Percentiles rank a stretch among this genome's conserved stretches.
Conservation (phyloP, 306 rosid genomes). For the Urtica urens region DNA sequence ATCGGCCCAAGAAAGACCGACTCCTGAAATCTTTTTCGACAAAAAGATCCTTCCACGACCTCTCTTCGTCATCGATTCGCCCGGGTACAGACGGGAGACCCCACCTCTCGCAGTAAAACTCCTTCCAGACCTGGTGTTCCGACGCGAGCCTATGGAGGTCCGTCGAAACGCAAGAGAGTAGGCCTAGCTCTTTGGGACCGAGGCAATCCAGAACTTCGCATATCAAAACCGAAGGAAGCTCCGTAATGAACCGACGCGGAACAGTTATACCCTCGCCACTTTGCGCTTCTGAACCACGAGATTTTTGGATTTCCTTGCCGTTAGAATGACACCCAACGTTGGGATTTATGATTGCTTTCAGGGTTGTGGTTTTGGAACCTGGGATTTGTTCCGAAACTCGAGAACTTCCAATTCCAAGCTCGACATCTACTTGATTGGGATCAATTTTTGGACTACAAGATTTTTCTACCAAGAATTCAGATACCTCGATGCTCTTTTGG, state of each 20-base stretch:
- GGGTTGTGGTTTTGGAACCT: conserved; percentile 18
- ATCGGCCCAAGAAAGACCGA: conserved; percentile 84
- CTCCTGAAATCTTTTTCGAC: conserved; percentile 95
- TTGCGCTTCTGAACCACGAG: conserved; percentile 21
- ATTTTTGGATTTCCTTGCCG: conserved; percentile 28
- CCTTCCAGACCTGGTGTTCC: conserved; percentile 94
- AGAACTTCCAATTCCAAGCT: conserved; percentile 14
- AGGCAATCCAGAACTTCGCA: conserved; percentile 77
- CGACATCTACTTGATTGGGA: conserved; percentile 19
- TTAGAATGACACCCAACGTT: conserved; percentile 20
- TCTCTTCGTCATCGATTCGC: conserved; percentile 37
- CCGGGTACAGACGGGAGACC: conserved; percentile 47
- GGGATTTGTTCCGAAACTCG: conserved; percentile 8
- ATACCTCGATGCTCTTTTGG: conserved; percentile 41
- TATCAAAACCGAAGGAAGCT: conserved; percentile 68
- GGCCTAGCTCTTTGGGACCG: conserved; percentile 83
- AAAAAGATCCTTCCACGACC: conserved; percentile 75
- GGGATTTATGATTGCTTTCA: conserved; percentile 23
- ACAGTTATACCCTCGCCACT: conserved; percentile 23
- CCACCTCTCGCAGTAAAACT: conserved; percentile 87
- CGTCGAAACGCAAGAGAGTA: conserved; percentile 68
- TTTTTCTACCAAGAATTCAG: conserved; percentile 33
- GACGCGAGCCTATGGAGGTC: conserved; percentile 50
- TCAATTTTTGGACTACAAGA: conserved; percentile 24
- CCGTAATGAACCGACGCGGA: conserved; percentile 40